phyloP scores from a whole-genome alignment of 352 stramenopile species.

The Blastocystis sp. region DNA sequence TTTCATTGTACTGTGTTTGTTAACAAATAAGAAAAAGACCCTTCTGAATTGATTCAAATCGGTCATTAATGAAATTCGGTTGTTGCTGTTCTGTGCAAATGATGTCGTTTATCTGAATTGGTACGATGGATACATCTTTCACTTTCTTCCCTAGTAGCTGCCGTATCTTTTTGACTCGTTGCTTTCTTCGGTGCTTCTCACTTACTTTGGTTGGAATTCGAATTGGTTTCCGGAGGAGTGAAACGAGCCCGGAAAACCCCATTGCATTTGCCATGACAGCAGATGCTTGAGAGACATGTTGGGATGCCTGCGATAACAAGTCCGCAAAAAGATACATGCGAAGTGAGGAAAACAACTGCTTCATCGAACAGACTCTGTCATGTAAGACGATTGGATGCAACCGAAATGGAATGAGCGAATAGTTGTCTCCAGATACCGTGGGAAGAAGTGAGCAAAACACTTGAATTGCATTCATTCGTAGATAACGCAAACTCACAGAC shows the following conservation, averaged over 20 bases:
- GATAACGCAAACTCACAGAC: neutral
- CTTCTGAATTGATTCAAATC: neutral
- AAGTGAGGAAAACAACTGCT: neutral
- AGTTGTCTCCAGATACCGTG: neutral
- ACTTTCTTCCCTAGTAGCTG: neutral
- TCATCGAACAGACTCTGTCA: neutral
- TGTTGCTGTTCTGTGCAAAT: neutral
- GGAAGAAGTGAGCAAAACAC: neutral
- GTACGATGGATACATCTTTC: neutral
- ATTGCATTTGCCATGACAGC: neutral
- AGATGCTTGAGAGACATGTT: neutral
- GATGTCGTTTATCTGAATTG: neutral
- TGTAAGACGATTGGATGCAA: neutral
- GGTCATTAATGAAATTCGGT: neutral
- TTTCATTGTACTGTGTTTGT: neutral
- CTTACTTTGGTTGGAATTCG: neutral
- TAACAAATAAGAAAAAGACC: neutral
- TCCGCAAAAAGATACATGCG: neutral
- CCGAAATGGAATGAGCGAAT: neutral
- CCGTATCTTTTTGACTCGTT: neutral
- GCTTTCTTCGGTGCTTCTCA: neutral
- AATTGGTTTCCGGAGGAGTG: neutral
- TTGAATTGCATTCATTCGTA: constrained; percentile 30
- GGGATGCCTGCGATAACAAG: neutral
- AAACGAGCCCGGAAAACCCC: neutral